A percentile compares a stretch with the other conserved stretches of the same genome.
These are phyloP conservation scores for Diatrype stigma DNA, from an alignment of 2,329 filamentous ascomycete genomes.

Conservation along the genomic window DNA sequence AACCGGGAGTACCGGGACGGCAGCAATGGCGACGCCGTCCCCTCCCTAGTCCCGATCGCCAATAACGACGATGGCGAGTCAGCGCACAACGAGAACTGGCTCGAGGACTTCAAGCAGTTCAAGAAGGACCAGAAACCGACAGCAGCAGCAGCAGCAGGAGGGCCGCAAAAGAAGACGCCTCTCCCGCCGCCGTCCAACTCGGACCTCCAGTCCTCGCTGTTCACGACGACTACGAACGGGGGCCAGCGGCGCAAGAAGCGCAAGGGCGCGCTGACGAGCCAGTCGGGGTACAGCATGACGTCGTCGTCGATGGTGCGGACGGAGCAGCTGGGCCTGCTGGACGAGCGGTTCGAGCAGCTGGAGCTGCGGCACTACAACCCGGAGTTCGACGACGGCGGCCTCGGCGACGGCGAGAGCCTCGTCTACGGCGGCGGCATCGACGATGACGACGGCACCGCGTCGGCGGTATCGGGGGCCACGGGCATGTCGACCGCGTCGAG, in stretches of 20 bases:
- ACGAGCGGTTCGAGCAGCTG: slow-evolving; percentile 86
- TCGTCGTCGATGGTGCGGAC: slow-evolving; percentile 84
- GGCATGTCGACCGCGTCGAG: slow-evolving; percentile 61
- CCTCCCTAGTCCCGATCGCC: slow-evolving; percentile 39
- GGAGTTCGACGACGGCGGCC: slow-evolving; percentile 50
- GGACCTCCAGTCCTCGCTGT: slow-evolving; percentile 64
- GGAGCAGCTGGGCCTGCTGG: slow-evolving; percentile 78
- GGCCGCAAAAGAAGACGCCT: not conserved
- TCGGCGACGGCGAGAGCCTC: slow-evolving; percentile 43
- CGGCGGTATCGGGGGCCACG: slow-evolving; percentile 40
- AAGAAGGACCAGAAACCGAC: slow-evolving; percentile 69
- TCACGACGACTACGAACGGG: slow-evolving; percentile 73
- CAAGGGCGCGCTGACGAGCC: slow-evolving; percentile 86
- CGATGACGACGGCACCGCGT: slow-evolving; percentile 45
- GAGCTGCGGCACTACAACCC: slow-evolving; percentile 66
- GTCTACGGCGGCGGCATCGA: slow-evolving; percentile 37
- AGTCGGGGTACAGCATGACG: slow-evolving; percentile 86
- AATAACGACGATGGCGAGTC: slow-evolving; percentile 35
- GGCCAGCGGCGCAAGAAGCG: slow-evolving; percentile 83
- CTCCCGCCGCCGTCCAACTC: slow-evolving; percentile 44
- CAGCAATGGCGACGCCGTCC: slow-evolving; percentile 32
- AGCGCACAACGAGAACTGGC: slow-evolving; percentile 72
- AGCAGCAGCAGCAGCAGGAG: slow-evolving; percentile 28
- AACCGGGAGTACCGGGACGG: slow-evolving; percentile 46
- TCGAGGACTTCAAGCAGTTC: slow-evolving; percentile 90